Conservation (phyloP, 2,329 filamentous ascomycete species). For the Aspergillus fumigatiaffinis region DNA sequence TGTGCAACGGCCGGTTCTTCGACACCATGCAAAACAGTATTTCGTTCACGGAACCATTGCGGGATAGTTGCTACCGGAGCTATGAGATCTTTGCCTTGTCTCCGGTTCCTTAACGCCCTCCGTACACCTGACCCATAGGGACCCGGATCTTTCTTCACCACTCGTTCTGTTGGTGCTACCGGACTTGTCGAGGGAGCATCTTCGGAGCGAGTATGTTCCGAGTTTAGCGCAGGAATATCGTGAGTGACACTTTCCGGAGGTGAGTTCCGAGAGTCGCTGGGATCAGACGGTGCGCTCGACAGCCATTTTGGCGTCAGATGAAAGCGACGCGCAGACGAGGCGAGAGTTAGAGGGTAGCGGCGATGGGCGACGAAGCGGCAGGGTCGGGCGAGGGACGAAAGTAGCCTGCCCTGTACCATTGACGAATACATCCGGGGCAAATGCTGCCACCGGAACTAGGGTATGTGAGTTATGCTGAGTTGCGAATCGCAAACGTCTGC, state of each 20-base stretch:
- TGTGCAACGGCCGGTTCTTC: conserved; percentile 10
- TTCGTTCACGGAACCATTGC: conserved; percentile 36
- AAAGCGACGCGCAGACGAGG: conserved; percentile 27
- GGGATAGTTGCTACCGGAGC: conserved; percentile 27
- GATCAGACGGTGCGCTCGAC: conserved; percentile 26
- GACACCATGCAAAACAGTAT: conserved; percentile 25
- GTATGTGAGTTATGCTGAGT: conserved; percentile 14
- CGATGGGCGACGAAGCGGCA: conserved; percentile 37
- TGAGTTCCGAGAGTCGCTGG: conserved; percentile 21
- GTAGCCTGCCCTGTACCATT: conserved; percentile 37
- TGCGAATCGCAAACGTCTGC: conserved; percentile 11
- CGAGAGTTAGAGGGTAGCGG: conserved; percentile 27
- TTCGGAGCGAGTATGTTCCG: conserved; percentile 11
- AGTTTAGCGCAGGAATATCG: conserved; percentile 16
- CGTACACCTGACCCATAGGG: conserved; percentile 40
- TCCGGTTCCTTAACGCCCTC: conserved; percentile 35
- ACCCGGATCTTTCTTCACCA: conserved; percentile 21
- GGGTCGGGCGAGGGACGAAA: conserved; percentile 31
- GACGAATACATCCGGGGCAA: conserved; percentile 33
- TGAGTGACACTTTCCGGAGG: conserved; percentile 18
- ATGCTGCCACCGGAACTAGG: conserved; percentile 22
- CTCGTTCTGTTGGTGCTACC: conserved; percentile 12
- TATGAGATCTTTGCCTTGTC: conserved; percentile 16
- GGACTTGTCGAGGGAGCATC: conserved; percentile 11
- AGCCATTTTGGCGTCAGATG: conserved; percentile 29